Base-by-base conservation (phyloP, 2,329 filamentous ascomycete genomes). In the Ceratocystis eucalypticola region DNA sequence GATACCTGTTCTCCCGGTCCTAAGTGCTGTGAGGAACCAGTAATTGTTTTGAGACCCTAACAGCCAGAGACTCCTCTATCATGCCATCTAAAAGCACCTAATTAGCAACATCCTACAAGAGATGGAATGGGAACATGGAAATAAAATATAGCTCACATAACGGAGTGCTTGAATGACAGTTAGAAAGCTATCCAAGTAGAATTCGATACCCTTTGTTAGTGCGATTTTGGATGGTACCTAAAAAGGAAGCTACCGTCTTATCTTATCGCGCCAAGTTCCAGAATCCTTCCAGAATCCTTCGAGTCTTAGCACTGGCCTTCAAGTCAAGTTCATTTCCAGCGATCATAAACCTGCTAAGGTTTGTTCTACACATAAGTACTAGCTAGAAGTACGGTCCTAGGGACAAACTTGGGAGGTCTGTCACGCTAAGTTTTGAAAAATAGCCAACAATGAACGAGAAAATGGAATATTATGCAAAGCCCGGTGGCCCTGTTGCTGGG, bases 391-490 rank as follows among this genome's bases (percentile, higher is more conserved):
- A 41, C 37, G 0, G 37, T 41, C 37, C 4, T 4, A 5, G 37
- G 10, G 37, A 41, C 37, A 41, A 15, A 41, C 12, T 41, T 41
- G 37, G 12, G 10, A 41, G 10, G 37, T 15, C 37, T 41, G 0
- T 12, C 10, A 41, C 37, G 37, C 10, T 1, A 22, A 20, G 8
- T 4, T 53, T 53, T 8, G 48, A 25, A 28, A 17, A 28, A 25
- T 15, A 53, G 22, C 2, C 28, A 57, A 65, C 3, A 12, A 65
- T 65, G 62, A 50, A 3, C 3, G 66, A 65, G 33, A 67, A 67
- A 33, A 67, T 67, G 62, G 12, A 37, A 44, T 65, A 62, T 8
- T 6, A 20, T 25, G 20, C 53, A n/a, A 41, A 64, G 61, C 45
- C 25, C 17, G 22, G 41, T n/a, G 22, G 20, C 30, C 22, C 50